Evolutionary conservation across 768 basidiomycete species (phyloP).

Genomic region (Lactarius indigo): DNA sequence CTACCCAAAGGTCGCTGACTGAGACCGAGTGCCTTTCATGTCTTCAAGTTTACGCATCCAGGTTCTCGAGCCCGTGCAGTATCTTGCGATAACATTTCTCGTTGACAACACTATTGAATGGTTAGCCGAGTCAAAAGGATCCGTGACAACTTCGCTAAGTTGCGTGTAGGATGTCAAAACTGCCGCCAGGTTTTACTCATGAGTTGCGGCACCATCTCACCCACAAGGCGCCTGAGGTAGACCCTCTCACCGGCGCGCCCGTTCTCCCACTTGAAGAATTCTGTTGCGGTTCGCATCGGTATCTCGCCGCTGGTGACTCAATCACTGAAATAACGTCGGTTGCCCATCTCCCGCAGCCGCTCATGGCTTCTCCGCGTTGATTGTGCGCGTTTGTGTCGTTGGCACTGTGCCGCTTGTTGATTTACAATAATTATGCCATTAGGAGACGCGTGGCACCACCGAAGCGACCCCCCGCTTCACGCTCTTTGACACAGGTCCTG

Average conservation of each 20-base stretch:
- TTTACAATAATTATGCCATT: constrained; percentile 3
- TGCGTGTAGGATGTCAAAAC: constrained; percentile 64
- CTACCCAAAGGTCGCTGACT: not conserved
- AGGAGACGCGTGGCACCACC: constrained; percentile 54
- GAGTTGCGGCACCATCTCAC: constrained; percentile 64
- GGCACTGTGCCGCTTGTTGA: not conserved
- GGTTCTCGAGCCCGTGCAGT: constrained; percentile 20
- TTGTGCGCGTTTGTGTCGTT: constrained; percentile 40
- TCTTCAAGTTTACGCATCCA: not conserved
- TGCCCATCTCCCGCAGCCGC: constrained; percentile 47
- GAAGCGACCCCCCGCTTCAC: constrained; percentile 47
- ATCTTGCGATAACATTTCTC: constrained; percentile 29
- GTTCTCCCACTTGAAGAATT: constrained; percentile 70
- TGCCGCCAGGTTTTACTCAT: constrained; percentile 74
- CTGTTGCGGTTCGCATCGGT: constrained; percentile 55
- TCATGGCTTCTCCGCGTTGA: constrained; percentile 79
- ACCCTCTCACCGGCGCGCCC: constrained; percentile 51
- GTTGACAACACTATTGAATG: constrained; percentile 41
- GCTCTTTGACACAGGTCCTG: constrained; percentile 84
- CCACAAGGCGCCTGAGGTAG: constrained; percentile 42
- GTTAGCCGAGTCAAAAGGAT: constrained; percentile 25
- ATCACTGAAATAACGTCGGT: constrained; percentile 1
- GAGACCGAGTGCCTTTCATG: not conserved
- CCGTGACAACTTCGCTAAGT: not conserved
- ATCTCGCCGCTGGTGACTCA: not conserved